Evolutionary conservation across 257 asterid genomes (phyloP).

Genomic region (Solanum bulbocastanum): DNA sequence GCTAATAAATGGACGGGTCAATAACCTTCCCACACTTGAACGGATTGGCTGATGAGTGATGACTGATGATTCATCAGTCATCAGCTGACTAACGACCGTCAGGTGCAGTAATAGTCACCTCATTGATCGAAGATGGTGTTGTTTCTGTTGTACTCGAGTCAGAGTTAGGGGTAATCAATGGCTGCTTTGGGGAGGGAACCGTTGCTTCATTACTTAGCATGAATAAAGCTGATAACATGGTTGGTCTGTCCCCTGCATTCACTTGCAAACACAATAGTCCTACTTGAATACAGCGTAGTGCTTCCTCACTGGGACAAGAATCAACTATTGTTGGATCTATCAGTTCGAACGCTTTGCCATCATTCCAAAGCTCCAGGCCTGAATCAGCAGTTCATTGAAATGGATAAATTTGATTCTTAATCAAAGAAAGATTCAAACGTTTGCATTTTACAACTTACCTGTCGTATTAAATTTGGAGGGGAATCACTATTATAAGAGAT

Average conservation of each 20-base stretch:
- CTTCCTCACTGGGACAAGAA: background rate
- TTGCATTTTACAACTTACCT: background rate
- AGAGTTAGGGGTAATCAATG: background rate
- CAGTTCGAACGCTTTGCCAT: background rate
- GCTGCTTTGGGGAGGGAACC: conserved; percentile 9
- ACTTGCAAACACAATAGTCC: conserved; percentile 27
- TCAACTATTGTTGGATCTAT: conserved; percentile 9
- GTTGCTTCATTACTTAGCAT: conserved; percentile 11
- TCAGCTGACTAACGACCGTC: background rate
- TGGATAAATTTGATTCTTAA: background rate
- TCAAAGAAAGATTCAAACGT: background rate
- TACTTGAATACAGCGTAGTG: conserved; percentile 10
- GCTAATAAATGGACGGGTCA: background rate
- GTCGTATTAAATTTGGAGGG: background rate
- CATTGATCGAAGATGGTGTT: conserved; percentile 1
- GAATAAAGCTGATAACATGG: conserved; percentile 1
- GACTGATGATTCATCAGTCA: background rate
- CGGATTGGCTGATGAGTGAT: too few relatives aligned
- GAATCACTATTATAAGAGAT: background rate
- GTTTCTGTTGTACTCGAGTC: background rate
- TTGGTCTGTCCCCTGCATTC: conserved; percentile 12
- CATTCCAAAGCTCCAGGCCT: conserved; percentile 27
- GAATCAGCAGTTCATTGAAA: background rate
- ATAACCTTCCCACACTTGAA: too few relatives aligned
- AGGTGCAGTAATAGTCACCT: background rate